Conservation (phyloP, 1,139 yeast genomes). For the Scheffersomyces insectosa region DNA sequence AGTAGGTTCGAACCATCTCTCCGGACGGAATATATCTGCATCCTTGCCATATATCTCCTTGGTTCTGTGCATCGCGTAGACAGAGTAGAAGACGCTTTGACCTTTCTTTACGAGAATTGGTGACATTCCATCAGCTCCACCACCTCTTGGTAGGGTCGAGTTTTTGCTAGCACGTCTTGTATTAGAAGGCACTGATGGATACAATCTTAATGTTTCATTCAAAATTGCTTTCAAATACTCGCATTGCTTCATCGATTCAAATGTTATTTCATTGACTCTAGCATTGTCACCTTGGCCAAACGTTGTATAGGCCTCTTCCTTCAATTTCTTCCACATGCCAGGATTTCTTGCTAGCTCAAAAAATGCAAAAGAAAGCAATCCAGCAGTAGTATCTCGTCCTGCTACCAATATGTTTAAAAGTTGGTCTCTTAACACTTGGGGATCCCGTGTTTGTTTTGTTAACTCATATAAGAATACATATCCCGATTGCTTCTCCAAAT, state of each 20-base stretch:
- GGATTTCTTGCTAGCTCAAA: conserved; percentile 46
- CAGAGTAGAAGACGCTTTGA: conserved; percentile 43
- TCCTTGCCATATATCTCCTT: conserved; percentile 49
- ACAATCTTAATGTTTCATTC: conserved; percentile 53
- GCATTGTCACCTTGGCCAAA: conserved; percentile 40
- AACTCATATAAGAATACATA: conserved; percentile 47
- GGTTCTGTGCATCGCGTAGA: conserved; percentile 48
- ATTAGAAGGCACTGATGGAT: conserved; percentile 58
- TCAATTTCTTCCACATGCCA: conserved; percentile 32
- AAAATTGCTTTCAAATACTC: conserved; percentile 47
- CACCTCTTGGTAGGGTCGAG: conserved; percentile 54
- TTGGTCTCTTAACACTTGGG: conserved; percentile 44
- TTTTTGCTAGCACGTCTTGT: conserved; percentile 47
- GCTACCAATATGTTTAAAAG: conserved; percentile 46
- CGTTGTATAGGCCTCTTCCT: conserved; percentile 28
- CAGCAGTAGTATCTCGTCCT: conserved; percentile 52
- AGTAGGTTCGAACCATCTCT: conserved; percentile 47
- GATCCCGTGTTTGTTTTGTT: conserved; percentile 45
- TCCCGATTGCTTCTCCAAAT: conserved; percentile 39
- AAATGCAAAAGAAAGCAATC: conserved; percentile 41
- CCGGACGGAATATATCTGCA: conserved; percentile 48
- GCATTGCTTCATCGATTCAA: conserved; percentile 52
- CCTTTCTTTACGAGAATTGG: conserved; percentile 52
- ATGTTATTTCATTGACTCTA: conserved; percentile 34
- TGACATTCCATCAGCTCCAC: conserved; percentile 42